phyloP scores from a whole-genome alignment of 345 rosid species.

The Microcos paniculata region DNA sequence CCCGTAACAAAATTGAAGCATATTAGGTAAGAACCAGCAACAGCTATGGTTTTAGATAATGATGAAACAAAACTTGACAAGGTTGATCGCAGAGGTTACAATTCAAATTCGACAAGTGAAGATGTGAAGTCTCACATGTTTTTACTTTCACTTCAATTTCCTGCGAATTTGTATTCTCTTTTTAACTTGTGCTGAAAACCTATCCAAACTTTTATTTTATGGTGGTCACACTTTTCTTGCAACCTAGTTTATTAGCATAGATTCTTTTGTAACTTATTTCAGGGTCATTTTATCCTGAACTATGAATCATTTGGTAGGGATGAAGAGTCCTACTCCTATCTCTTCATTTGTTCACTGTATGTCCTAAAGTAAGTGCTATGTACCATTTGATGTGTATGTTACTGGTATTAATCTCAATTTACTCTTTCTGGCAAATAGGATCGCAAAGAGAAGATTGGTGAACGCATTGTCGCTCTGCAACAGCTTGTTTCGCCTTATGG shows the following conservation, averaged over 20 bases:
- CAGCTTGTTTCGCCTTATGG: slow-evolving; percentile 97
- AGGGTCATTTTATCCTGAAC: not conserved
- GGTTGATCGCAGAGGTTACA: too few relatives aligned
- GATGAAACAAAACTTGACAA: too few relatives aligned
- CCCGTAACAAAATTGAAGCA: too few relatives aligned
- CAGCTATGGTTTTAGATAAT: too few relatives aligned
- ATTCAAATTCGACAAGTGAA: too few relatives aligned
- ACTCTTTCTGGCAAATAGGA: slow-evolving; percentile 46
- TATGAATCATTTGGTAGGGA: not conserved
- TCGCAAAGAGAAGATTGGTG: slow-evolving; percentile 88
- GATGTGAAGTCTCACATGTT: too few relatives aligned
- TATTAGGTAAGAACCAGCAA: too few relatives aligned
- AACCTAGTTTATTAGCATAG: not conserved
- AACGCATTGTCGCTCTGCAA: slow-evolving; percentile 80
- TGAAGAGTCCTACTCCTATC: not conserved
- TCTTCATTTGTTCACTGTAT: not conserved
- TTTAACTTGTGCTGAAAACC: not conserved
- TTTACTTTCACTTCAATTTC: too few relatives aligned
- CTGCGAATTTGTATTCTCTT: too few relatives aligned
- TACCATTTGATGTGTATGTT: not conserved
- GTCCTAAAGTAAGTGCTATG: not conserved
- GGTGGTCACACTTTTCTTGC: not conserved
- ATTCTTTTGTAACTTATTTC: not conserved
- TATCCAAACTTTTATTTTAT: not conserved
- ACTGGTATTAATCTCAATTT: slow-evolving; percentile 17